Conservation (phyloP, 2,329 filamentous ascomycete genomes). For the Talaromyces marneffei region DNA sequence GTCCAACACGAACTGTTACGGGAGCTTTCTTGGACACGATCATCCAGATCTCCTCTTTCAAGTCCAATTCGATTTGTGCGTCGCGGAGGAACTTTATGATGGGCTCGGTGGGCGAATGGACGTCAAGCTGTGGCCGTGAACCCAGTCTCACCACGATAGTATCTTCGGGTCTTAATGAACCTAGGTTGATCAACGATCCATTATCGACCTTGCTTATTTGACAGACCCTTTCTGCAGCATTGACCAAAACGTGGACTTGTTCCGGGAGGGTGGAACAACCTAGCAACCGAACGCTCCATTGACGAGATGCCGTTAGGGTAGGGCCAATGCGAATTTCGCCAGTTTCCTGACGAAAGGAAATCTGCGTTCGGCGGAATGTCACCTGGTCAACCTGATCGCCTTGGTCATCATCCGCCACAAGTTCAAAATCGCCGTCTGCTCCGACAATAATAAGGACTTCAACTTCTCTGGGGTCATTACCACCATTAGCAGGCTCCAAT, state of each 20-base stretch:
- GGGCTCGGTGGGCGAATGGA: neutral
- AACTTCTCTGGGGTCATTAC: slow-evolving; percentile 16
- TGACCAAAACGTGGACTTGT: neutral
- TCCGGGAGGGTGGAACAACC: neutral
- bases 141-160: slow-evolving; percentile 1
- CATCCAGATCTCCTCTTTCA: slow-evolving; percentile 7
- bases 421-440: slow-evolving; percentile 32
- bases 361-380: neutral
- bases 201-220: slow-evolving; percentile 1
- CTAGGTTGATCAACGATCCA: slow-evolving; percentile 8
- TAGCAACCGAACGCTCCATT: slow-evolving; percentile 7
- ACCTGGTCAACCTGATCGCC: neutral
- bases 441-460: slow-evolving; percentile 34
- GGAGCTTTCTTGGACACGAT: neutral
- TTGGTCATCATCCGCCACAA: slow-evolving; percentile 7
- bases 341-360: slow-evolving; percentile 1
- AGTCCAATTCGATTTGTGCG: slow-evolving; percentile 9
- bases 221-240: neutral
- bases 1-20: neutral
- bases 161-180: neutral
- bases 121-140: slow-evolving; percentile 8
- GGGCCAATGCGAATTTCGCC: slow-evolving; percentile 4
- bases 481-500: slow-evolving; percentile 17
- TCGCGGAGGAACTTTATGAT: slow-evolving; percentile 12
- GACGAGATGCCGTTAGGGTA: neutral